Evolutionary conservation across 2,329 filamentous ascomycete genomes (phyloP), one percentile per base, ranked within the genome.

Genomic region (Leptographium flavum): DNA sequence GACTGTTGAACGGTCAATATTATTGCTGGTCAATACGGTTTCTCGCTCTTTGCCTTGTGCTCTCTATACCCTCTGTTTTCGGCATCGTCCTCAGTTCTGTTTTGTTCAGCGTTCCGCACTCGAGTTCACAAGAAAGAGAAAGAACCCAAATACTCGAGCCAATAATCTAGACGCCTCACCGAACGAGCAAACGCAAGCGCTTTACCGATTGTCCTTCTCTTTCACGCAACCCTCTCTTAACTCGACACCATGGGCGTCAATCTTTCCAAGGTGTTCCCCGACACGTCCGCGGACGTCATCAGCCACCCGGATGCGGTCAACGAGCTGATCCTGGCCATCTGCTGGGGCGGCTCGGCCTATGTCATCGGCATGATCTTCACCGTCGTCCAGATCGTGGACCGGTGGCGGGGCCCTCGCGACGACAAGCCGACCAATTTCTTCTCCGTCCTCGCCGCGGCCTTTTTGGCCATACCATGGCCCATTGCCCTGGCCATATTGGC

Each of bases 281-380:
- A 54, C 42, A 33, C 39, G 42, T 50, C 52, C 11, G 17, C 19
- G 32, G 51, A 52, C 37, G 44, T 53, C 45, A 52, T 54, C 48
- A 49, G 47, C 44, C 30, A 49, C 2, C 11, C 35, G 4, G 53
- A 57, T 35, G 47, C 45, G 21, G 22, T 39, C 27, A 42, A 38
- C 38, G 50, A 53, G 38, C 39, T 48, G 11, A 22, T 53, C 22
- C 45, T 57, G 15, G 55, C 52, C 39, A 17, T 55, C 38, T 13
- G 37, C 27, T 56, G 54, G 54, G 50, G 35, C 25, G 45, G 49
- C 39, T 25, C 41, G 4, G 17, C 49, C 13, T 57, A 57, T 33
- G 52, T 31, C 30, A 50, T 55, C 19, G 54, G 45, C 42, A 56
- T 57, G 51, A 48, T 57, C 43, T 56, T 54, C 37, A 56, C 55